Percentiles rank a stretch among this genome's conserved stretches.
Conservation (phyloP, 176 grass and related monocot species). For the Aegilops longissima region DNA sequence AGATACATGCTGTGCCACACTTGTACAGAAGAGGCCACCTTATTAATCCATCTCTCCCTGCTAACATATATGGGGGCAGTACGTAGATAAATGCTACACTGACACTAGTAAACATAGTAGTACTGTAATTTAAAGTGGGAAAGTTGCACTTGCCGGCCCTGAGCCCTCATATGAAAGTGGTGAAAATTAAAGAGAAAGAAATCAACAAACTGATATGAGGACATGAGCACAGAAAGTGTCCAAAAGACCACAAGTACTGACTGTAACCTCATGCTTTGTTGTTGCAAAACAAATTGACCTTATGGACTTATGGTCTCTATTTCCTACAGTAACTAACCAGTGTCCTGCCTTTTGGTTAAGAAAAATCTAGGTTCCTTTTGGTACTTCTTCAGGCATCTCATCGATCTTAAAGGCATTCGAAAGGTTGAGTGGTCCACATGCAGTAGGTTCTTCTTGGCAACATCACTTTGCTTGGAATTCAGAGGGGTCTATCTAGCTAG, state of each 20-base stretch:
- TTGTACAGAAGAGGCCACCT: no score
- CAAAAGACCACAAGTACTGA: neutral
- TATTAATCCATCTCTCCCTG: neutral
- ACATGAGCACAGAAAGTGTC: neutral
- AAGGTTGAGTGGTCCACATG: neutral
- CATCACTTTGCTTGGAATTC: conserved; percentile 1
- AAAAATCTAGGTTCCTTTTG: neutral
- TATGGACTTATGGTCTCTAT: neutral
- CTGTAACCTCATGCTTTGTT: neutral
- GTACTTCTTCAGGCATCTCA: neutral
- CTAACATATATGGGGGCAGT: neutral
- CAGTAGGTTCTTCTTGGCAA: neutral
- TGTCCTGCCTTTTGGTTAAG: neutral
- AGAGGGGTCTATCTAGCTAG: neutral
- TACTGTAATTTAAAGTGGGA: neutral
- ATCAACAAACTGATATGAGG: no score
- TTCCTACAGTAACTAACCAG: neutral
- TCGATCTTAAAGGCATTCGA: neutral
- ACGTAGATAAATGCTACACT: no score
- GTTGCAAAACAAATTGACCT: conserved; percentile 3
- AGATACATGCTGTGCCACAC: no score
- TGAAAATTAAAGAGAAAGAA: neutral
- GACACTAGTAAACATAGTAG: neutral
- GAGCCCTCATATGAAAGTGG: conserved; percentile 20
- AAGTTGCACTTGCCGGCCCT: conserved; percentile 15